Conservation (phyloP, 176 grass and related monocot genomes). For the Chrysopogon serrulatus region DNA sequence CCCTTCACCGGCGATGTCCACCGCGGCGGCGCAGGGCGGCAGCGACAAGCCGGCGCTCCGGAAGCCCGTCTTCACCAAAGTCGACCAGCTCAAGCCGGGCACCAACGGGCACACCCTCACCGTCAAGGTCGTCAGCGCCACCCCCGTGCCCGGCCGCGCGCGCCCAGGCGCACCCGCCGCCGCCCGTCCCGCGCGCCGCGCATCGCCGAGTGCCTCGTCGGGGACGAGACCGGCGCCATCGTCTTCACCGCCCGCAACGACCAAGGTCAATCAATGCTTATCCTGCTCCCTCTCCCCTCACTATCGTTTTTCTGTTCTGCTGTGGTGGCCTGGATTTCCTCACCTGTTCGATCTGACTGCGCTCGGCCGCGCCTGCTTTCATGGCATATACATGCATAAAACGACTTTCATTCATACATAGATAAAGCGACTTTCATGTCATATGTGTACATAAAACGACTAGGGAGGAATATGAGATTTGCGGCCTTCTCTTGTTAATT, state of each 20-base stretch:
- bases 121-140: conserved; percentile 49
- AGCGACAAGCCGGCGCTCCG: conserved; percentile 60
- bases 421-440: no score
- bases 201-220: conserved; percentile 85
- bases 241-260: conserved; percentile 92
- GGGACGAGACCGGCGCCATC: conserved; percentile 76
- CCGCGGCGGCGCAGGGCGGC: conserved; percentile 17
- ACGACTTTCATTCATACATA: no score
- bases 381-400: background rate
- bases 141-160: conserved; percentile 34
- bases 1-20: conserved; percentile 35
- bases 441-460: background rate
- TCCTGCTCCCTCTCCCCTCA: background rate
- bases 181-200: conserved; percentile 44
- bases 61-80: conserved; percentile 86
- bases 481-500: background rate
- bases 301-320: background rate
- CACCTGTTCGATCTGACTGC: background rate
- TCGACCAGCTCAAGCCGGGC: conserved; percentile 80
- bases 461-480: background rate
- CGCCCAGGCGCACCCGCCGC: conserved; percentile 22
- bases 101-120: conserved; percentile 59
- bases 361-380: background rate
- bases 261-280: conserved; percentile 43
- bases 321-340: background rate